A percentile compares a stretch with the other conserved stretches of the same genome.
Evolutionary conservation across 495 filamentous ascomycete genomes (phyloP).

Genomic region (Aspergillus sclerotiicarbonarius): DNA sequence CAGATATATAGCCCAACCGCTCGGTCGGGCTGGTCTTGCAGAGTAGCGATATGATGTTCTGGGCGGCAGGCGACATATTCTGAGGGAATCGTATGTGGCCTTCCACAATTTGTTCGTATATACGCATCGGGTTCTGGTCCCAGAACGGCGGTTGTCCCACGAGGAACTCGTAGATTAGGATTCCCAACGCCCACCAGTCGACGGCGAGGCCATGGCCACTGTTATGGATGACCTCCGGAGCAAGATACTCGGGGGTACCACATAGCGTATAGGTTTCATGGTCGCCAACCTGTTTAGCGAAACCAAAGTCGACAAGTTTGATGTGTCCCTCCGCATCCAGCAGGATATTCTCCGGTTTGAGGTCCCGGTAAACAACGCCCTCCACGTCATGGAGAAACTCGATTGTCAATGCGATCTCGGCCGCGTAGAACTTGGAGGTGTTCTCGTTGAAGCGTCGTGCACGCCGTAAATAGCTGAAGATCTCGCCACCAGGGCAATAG

Average conservation of each 20-base stretch:
- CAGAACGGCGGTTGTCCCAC: slow-evolving; percentile 97
- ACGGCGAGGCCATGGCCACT: slow-evolving; percentile 93
- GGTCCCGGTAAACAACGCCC: slow-evolving; percentile 88
- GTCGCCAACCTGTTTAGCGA: slow-evolving; percentile 68
- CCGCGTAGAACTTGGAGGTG: slow-evolving; percentile 88
- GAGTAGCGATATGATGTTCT: slow-evolving; percentile 78
- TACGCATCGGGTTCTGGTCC: slow-evolving; percentile 93
- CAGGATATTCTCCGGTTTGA: slow-evolving; percentile 96
- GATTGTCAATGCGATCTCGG: slow-evolving; percentile 89
- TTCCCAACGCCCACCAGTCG: slow-evolving; percentile 99
- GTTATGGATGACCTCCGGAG: slow-evolving; percentile 94
- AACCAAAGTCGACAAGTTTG: slow-evolving; percentile 97
- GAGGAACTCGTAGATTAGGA: slow-evolving; percentile 93
- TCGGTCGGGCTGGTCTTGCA: slow-evolving; percentile 88
- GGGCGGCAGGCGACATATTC: slow-evolving; percentile 68
- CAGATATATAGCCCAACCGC: slow-evolving; percentile 83
- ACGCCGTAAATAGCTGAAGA: slow-evolving; percentile 89
- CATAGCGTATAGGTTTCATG: slow-evolving; percentile 92
- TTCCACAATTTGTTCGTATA: slow-evolving; percentile 71
- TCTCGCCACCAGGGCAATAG: slow-evolving; percentile 90
- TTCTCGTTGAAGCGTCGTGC: slow-evolving; percentile 82
- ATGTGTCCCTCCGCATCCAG: slow-evolving; percentile 90
- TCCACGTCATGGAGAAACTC: slow-evolving; percentile 84
- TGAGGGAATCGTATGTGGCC: slow-evolving; percentile 38
- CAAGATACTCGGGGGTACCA: slow-evolving; percentile 94